Evolutionary conservation across 441 rosid species (phyloP).

Genomic region (Raphanus hybrid): DNA sequence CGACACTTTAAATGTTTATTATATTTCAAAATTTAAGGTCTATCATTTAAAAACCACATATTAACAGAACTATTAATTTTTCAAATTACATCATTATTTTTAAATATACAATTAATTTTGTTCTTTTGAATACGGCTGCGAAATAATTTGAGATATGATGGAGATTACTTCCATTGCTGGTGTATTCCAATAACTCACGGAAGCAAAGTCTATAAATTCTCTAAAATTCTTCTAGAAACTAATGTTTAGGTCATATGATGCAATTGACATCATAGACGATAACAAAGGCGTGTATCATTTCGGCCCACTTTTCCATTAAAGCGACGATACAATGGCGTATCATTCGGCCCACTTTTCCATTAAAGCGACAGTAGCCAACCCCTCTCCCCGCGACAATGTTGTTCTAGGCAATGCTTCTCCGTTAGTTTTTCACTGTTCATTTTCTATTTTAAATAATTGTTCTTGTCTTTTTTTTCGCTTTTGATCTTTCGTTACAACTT

Average conservation of each 20-base stretch:
- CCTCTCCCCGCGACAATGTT: not conserved
- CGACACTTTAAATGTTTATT: no score
- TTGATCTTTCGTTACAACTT: not conserved
- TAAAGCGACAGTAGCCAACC: conserved; percentile 8
- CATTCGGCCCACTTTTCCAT: conserved; percentile 22
- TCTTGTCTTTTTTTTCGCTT: not conserved
- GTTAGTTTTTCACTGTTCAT: not conserved
- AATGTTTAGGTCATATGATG: no score
- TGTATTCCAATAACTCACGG: conserved; percentile 4
- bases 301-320: conserved; percentile 24
- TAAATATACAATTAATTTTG: no score
- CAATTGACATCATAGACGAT: no score
- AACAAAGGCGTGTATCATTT: not conserved
- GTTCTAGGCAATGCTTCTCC: conserved; percentile 12
- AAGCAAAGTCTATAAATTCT: conserved; percentile 5
- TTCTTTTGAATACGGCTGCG: not conserved
- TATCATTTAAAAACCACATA: no score
- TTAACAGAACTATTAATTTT: no score
- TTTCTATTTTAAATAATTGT: not conserved
- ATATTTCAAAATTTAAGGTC: no score
- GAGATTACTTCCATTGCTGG: conserved; percentile 9
- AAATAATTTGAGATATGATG: not conserved
- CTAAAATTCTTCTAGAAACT: not conserved
- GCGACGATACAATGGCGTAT: not conserved
- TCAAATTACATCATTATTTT: no score